Percentiles rank a stretch among this genome's conserved stretches.
Conservation (phyloP, 2,329 filamentous ascomycete genomes). For the Byssoonygena ceratinophila region DNA sequence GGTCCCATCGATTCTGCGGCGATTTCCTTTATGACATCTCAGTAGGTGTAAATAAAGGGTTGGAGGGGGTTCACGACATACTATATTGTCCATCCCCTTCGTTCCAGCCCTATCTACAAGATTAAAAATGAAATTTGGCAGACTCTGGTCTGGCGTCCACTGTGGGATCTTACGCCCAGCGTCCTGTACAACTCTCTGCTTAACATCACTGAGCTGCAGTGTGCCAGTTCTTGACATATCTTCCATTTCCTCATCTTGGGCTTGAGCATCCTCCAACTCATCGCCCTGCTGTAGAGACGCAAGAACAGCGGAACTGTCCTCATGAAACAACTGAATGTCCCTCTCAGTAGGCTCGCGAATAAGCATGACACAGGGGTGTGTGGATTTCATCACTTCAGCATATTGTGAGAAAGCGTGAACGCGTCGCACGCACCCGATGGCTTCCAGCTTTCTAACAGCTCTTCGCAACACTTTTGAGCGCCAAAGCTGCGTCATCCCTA, state of each 20-base stretch:
- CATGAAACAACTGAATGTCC: constrained; percentile 34
- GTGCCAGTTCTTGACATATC: constrained; percentile 10
- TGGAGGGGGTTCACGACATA: constrained; percentile 20
- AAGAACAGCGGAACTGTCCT: constrained; percentile 25
- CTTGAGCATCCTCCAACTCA: constrained; percentile 22
- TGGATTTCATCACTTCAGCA: constrained; percentile 25
- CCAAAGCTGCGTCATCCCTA: constrained; percentile 35
- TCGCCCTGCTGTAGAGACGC: constrained; percentile 24
- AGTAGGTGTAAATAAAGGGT: not conserved
- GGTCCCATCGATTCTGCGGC: constrained; percentile 38
- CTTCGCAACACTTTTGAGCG: constrained; percentile 34
- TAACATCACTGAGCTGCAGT: not conserved
- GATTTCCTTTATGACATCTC: constrained; percentile 26
- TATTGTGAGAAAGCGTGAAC: constrained; percentile 37
- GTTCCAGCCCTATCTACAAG: constrained; percentile 39
- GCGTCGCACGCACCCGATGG: constrained; percentile 37
- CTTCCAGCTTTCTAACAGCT: constrained; percentile 37
- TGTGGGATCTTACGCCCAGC: constrained; percentile 36
- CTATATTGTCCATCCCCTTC: constrained; percentile 41
- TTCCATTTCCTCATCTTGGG: constrained; percentile 18
- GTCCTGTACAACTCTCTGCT: constrained; percentile 14
- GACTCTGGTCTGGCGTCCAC: constrained; percentile 46
- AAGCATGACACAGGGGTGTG: constrained; percentile 37
- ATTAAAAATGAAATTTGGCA: constrained; percentile 45
- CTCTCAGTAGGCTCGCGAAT: constrained; percentile 32